Conservation (phyloP, 2,329 filamentous ascomycete species). For the Colletotrichum chlorophyti region DNA sequence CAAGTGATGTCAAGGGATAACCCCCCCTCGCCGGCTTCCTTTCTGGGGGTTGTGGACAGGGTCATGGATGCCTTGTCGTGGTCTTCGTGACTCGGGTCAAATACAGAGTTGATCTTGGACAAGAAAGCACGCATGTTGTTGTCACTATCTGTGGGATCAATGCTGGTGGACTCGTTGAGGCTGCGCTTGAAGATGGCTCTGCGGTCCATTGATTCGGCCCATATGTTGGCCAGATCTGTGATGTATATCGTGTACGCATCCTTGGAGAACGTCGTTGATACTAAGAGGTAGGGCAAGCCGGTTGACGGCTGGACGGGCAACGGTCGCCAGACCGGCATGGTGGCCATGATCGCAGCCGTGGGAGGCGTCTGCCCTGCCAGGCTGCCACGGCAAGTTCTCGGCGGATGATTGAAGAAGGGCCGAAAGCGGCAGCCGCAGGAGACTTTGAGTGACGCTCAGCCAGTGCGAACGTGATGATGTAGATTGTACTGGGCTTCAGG, state of each 20-base stretch:
- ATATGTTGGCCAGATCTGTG: conserved; percentile 77
- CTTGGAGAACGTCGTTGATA: conserved; percentile 62
- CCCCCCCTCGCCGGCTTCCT: conserved; percentile 47
- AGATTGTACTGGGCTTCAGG: too few relatives aligned
- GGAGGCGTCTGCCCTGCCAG: background rate
- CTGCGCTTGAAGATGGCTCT: conserved; percentile 69
- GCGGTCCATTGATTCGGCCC: conserved; percentile 70
- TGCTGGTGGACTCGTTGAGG: conserved; percentile 68
- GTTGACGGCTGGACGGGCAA: conserved; percentile 48
- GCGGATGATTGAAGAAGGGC: background rate
- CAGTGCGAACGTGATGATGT: too few relatives aligned
- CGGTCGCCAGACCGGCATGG: conserved; percentile 51
- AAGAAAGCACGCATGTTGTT: conserved; percentile 74
- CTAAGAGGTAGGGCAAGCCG: conserved; percentile 65
- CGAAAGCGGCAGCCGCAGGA: background rate
- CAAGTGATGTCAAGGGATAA: conserved; percentile 63
- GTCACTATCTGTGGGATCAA: conserved; percentile 74
- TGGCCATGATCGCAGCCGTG: conserved; percentile 35
- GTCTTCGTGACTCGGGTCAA: conserved; percentile 53
- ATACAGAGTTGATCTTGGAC: conserved; percentile 62
- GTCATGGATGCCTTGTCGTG: conserved; percentile 53
- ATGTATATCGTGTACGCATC: conserved; percentile 70
- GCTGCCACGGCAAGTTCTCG: background rate
- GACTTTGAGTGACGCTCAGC: background rate
- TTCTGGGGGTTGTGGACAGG: conserved; percentile 42